Base-by-base conservation (phyloP, 371 early-diverging fungal species). In the Mortierella sp. region DNA sequence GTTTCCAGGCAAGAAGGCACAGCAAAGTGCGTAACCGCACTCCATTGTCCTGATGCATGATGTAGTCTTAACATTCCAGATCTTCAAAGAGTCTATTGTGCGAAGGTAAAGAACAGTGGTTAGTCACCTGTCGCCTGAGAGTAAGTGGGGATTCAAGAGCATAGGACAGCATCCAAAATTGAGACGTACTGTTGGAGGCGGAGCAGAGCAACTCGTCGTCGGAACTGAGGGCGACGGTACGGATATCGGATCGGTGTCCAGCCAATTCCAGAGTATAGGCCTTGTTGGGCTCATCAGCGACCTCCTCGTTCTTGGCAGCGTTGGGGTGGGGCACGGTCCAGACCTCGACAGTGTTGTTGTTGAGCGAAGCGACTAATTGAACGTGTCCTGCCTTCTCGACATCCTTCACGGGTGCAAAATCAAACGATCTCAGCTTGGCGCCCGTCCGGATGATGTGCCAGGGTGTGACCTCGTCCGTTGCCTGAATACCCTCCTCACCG, bases 181-280 rank as follows among this genome's bases (percentile, higher is more conserved):
- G n/a, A n/a, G n/a, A 81, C 86, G 80, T 86, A 89, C 89, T 89
- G 77, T 91, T 93, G 8, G 96, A 96, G 4, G 94, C 96, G 29
- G 97, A 94, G 29, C 93, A 93, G 22, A 98, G 85, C 64, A 97
- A 83, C 73, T 94, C 94, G 76, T 96, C 96, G 84, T 98, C 96
- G 6, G 92, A 89, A 76, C 95, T 95, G 26, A 98, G 87, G 19
- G 96, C 90, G 44, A 98, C 81, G 1, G 95, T 89, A 65, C 98
- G 95, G 61, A 97, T 90, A 85, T 98, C 98, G 22, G 93, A 90
- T 16, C 99, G 93, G 86, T 99, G 99, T 16, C 99, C 99, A 37
- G 89, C 91, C 50, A 94, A 79, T 77, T 97, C 98, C 43, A 98
- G 77, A 2, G 93, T 88, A 66, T 90, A 89, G 26, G 91, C 73